These are phyloP conservation scores for Pelargonium cotyledonis DNA, from an alignment of 441 rosid species.

Conservation along the genomic window DNA sequence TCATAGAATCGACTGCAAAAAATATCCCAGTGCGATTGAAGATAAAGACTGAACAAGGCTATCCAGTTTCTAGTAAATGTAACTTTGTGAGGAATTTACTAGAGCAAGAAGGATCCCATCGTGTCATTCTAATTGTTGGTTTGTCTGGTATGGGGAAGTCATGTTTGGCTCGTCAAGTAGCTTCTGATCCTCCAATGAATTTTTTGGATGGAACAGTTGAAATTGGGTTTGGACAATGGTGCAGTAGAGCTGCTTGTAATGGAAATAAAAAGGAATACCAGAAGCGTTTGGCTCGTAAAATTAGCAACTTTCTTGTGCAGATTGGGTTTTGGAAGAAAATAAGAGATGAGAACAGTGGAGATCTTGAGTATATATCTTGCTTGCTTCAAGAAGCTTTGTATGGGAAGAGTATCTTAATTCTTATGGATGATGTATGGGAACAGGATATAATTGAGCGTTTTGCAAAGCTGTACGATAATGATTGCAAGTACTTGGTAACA, in stretches of 20 bases:
- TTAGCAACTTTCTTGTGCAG: slow-evolving; percentile 14
- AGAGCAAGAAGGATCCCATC: slow-evolving; percentile 17
- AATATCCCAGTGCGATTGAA: slow-evolving; percentile 15
- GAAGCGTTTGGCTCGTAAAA: slow-evolving; percentile 22
- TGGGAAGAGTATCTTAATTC: too few species aligned
- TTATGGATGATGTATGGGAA: slow-evolving; percentile 5
- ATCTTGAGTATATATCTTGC: too few species aligned
- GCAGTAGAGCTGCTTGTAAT: slow-evolving; percentile 27
- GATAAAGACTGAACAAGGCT: slow-evolving; percentile 24
- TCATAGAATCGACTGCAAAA: slow-evolving; percentile 22
- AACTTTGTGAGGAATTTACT: slow-evolving; percentile 20
- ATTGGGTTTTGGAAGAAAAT: too few species aligned
- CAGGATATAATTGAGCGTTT: slow-evolving; percentile 32
- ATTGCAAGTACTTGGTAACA: slow-evolving; percentile 26
- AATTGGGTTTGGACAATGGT: slow-evolving; percentile 28
- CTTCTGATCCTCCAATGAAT: slow-evolving; percentile 22
- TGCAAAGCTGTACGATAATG: slow-evolving; percentile 27
- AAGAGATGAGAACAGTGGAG: too few species aligned
- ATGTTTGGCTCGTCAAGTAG: slow-evolving; percentile 30
- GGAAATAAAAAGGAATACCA: slow-evolving; percentile 24
- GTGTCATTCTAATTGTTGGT: too few species aligned
- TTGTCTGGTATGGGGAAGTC: slow-evolving; percentile 18
- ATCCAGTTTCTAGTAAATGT: slow-evolving; percentile 22
- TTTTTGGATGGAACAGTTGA: slow-evolving; percentile 24
- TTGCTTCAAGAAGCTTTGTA: too few species aligned